Evolutionary conservation across 2,329 filamentous ascomycete species (phyloP).

Genomic region (Aspergillus ruber): DNA sequence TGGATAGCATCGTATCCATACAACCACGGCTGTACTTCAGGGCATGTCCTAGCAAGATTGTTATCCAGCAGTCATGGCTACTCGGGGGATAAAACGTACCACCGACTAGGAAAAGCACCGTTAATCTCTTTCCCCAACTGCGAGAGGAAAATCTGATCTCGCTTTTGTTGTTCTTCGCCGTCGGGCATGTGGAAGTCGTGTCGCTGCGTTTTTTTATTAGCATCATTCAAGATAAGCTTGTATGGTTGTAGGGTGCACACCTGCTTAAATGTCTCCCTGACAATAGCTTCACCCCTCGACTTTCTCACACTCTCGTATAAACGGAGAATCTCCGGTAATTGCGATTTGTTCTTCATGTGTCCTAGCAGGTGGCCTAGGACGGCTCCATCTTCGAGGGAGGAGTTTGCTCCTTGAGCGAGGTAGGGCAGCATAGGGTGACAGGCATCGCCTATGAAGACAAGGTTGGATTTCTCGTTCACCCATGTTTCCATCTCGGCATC

Average conservation of each 20-base stretch:
- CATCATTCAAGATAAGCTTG: background rate
- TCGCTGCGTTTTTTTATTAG: conserved; percentile 40
- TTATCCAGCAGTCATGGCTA: background rate
- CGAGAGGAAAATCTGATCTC: conserved; percentile 53
- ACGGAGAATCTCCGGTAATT: conserved; percentile 39
- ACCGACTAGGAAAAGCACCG: conserved; percentile 56
- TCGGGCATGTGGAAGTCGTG: conserved; percentile 49
- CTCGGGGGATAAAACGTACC: conserved; percentile 28
- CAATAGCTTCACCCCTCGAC: conserved; percentile 49
- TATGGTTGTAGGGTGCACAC: conserved; percentile 8
- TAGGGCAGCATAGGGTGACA: conserved; percentile 61
- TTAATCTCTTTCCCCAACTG: conserved; percentile 48
- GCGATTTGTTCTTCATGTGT: conserved; percentile 38
- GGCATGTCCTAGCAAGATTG: conserved; percentile 46
- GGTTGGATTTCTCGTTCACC: conserved; percentile 48
- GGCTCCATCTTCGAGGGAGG: conserved; percentile 61
- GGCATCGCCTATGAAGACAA: conserved; percentile 51
- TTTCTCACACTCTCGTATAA: conserved; percentile 44
- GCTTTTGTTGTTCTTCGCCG: conserved; percentile 51
- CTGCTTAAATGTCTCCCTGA: conserved; percentile 55
- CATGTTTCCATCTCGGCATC: conserved; percentile 48
- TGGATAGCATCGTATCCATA: conserved; percentile 58
- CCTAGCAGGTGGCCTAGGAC: conserved; percentile 56
- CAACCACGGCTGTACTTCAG: conserved; percentile 56
- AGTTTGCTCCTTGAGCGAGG: conserved; percentile 61